Percentiles rank a stretch among this genome's conserved stretches.
phyloP scores from a whole-genome alignment of 495 filamentous ascomycete species.

The Gamarada debralockiae region DNA sequence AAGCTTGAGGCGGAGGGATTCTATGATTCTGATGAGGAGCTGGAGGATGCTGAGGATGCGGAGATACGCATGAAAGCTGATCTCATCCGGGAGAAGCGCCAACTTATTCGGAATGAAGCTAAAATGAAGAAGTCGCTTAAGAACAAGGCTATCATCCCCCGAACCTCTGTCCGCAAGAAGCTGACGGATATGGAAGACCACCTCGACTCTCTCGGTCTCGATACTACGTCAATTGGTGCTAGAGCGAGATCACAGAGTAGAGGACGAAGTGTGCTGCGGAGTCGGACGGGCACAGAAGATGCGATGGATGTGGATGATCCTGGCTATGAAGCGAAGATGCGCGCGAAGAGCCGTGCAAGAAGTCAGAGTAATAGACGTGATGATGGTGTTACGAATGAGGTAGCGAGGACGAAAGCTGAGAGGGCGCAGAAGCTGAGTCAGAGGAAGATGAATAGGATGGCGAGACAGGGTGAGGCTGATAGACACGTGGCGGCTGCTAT shows the following conservation, averaged over 20 bases:
- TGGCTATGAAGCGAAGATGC: constrained; percentile 55
- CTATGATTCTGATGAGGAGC: constrained; percentile 47
- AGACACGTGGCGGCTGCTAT: constrained; percentile 77
- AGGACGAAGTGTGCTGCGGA: constrained; percentile 54
- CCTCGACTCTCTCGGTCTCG: constrained; percentile 79
- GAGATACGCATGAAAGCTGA: constrained; percentile 89
- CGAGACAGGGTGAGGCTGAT: constrained; percentile 93
- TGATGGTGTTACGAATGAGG: constrained; percentile 67
- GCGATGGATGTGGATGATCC: constrained; percentile 82
- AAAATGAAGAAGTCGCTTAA: constrained; percentile 91
- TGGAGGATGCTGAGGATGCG: constrained; percentile 81
- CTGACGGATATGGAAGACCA: constrained; percentile 80
- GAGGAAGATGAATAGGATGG: constrained; percentile 98
- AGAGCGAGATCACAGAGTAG: constrained; percentile 65
- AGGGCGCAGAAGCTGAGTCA: constrained; percentile 81
- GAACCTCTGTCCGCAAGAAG: constrained; percentile 68
- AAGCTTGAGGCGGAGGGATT: constrained; percentile 77
- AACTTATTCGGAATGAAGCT: constrained; percentile 84
- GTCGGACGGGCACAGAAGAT: constrained; percentile 48
- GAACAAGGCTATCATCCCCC: constrained; percentile 89
- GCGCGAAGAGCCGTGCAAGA: constrained; percentile 74
- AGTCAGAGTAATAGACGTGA: constrained; percentile 80
- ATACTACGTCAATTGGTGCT: constrained; percentile 66
- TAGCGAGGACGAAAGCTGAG: constrained; percentile 72
- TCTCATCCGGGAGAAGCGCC: constrained; percentile 87